A percentile compares a stretch with the other conserved stretches of the same genome.
phyloP scores from a whole-genome alignment of 2,329 filamentous ascomycete species.

The Blastomyces percursus region DNA sequence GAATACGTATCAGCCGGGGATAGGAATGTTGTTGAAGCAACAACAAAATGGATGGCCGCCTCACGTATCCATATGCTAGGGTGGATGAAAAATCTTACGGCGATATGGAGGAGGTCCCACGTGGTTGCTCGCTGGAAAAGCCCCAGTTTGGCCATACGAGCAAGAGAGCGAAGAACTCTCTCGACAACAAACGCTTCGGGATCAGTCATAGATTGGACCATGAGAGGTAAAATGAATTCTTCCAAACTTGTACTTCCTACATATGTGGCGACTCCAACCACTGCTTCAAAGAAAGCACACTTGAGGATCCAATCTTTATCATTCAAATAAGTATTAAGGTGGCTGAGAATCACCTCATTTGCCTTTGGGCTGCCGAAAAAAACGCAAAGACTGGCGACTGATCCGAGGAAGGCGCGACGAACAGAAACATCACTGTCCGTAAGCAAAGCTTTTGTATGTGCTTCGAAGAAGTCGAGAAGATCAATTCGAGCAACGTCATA shows the following conservation, averaged over 20 bases:
- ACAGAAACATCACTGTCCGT: constrained; percentile 80
- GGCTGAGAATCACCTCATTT: constrained; percentile 91
- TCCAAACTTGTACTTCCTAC: constrained; percentile 82
- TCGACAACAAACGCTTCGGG: constrained; percentile 91
- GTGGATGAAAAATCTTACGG: constrained; percentile 79
- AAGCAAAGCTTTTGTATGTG: constrained; percentile 77
- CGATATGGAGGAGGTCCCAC: constrained; percentile 78
- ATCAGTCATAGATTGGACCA: constrained; percentile 89
- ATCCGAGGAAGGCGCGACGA: constrained; percentile 78
- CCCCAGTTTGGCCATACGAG: constrained; percentile 77
- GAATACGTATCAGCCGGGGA: constrained; percentile 73
- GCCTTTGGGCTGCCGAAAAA: constrained; percentile 89
- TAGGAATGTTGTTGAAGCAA: constrained; percentile 62
- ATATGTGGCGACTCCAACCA: constrained; percentile 84
- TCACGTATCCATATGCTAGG: constrained; percentile 94
- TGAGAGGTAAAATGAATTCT: constrained; percentile 88
- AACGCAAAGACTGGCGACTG: constrained; percentile 81
- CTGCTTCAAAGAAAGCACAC: constrained; percentile 90
- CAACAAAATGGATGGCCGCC: constrained; percentile 72
- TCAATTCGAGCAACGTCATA: constrained; percentile 82
- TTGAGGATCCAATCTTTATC: constrained; percentile 94
- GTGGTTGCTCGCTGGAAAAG: constrained; percentile 72
- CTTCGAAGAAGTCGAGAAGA: constrained; percentile 72
- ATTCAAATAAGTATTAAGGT: constrained; percentile 94
- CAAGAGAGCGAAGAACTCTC: constrained; percentile 75